Base-by-base conservation (phyloP, 2,329 filamentous ascomycete genomes). In the Neofusicoccum sp. region DNA sequence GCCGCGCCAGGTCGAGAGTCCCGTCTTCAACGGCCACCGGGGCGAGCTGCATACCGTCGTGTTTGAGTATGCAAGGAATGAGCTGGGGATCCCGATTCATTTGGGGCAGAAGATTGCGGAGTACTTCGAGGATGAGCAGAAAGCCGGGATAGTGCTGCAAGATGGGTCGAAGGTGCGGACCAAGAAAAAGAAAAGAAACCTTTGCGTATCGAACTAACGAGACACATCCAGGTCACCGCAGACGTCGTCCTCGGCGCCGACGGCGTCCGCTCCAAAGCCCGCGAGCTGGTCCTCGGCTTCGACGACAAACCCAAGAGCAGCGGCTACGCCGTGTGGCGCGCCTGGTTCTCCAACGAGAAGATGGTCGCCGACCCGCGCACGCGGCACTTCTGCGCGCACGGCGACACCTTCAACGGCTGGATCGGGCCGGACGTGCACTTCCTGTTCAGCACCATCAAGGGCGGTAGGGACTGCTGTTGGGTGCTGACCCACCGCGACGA, bases 41-140 rank as follows among this genome's bases (percentile, higher is more conserved):
- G 84, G 84, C 14, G 84, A 86, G 70, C 74, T 87, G 59, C 84
- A 87, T 63, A 75, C 81, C 56, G 79, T 86, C 9, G 78, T 87
- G 3, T 86, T 85, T 62, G 79, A 84, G 36, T 82, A 86, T 64
- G 84, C 83, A 0, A 76, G 76, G 38, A 77, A 85, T 53, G 80
- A 82, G 54, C 71, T 86, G 7, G 76, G 76, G 0, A 84, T 86
- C 48, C 79, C 82, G 0, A 84, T 86, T 33, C 77, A 84, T 58
- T 74, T 86, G 2, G 80, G 79, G 3, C 75, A 81, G 16, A 73
- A 72, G 9, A 81, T 86, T 1, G 71, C 75, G 54, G 76, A 81
- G 58, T 86, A 86, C 64, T 82, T 82, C 63, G 84, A 86, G 66
- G 77, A 82, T 31, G 79, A 79, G 1, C 70, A 74, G 3, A 67